Conservation (phyloP, 345 rosid species). For the Fremontodendron californicum region DNA sequence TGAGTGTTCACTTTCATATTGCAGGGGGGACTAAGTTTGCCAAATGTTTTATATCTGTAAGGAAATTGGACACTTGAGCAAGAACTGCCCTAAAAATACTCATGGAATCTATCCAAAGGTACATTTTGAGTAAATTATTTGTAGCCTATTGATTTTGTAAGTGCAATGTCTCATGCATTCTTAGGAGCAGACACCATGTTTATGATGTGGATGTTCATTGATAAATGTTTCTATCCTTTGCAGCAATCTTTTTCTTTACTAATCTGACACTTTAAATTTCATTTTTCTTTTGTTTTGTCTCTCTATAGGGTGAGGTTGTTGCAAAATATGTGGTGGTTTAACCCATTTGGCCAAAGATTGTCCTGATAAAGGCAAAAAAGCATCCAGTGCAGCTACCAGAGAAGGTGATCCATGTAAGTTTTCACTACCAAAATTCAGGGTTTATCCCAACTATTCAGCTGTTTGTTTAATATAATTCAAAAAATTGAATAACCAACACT, state of each 20-base stretch:
- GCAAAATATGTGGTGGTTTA: conserved; percentile 81
- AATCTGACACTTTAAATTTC: conserved; percentile 4
- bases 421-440: neutral
- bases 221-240: neutral
- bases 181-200: neutral
- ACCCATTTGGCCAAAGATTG: conserved; percentile 93
- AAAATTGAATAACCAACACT: neutral
- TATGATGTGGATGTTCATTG: neutral
- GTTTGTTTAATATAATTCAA: neutral
- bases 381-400: conserved; percentile 19
- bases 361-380: conserved; percentile 54
- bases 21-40: conserved; percentile 88
- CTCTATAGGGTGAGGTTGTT: conserved; percentile 78
- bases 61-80: conserved; percentile 77
- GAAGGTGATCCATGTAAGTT: conserved; percentile 34
- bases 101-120: conserved; percentile 95
- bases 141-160: neutral
- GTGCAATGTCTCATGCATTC: neutral
- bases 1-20: conserved; percentile 10
- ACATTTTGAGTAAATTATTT: conserved; percentile 8
- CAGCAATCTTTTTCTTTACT: conserved; percentile 1
- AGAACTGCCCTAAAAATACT: conserved; percentile 74
- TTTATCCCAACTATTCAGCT: neutral
- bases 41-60: conserved; percentile 83
- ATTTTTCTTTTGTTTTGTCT: neutral